These are phyloP conservation scores for Phialophora tarda DNA, from an alignment of 2,329 filamentous ascomycete genomes.

Conservation along the genomic window DNA sequence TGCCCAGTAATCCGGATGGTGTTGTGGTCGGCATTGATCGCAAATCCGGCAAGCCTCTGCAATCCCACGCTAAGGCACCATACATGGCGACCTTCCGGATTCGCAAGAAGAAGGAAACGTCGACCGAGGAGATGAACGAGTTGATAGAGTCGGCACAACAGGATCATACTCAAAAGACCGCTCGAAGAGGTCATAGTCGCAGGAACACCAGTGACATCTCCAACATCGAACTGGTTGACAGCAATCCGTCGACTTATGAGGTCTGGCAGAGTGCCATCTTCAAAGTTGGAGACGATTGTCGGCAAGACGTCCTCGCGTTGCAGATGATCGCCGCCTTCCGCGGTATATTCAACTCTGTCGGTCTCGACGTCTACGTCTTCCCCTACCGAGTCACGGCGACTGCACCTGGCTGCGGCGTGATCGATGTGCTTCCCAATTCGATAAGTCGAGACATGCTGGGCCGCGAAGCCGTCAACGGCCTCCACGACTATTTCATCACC, in stretches of 20 bases:
- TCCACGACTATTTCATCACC: slow-evolving; percentile 97
- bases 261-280: slow-evolving; percentile 99
- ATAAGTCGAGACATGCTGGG: slow-evolving; percentile 99
- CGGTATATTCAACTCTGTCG: slow-evolving; percentile 93
- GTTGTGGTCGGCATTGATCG: slow-evolving; percentile 97
- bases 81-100: slow-evolving; percentile 99
- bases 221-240: slow-evolving; percentile 26
- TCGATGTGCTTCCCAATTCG: slow-evolving; percentile 96
- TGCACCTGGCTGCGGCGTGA: slow-evolving; percentile 94
- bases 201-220: slow-evolving; percentile 37
- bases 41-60: slow-evolving; percentile 94
- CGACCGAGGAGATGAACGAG: slow-evolving; percentile 58
- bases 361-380: slow-evolving; percentile 94
- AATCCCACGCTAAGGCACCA: slow-evolving; percentile 96
- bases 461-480: slow-evolving; percentile 93
- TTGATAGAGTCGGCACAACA: slow-evolving; percentile 56
- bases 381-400: slow-evolving; percentile 97
- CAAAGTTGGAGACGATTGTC: slow-evolving; percentile 98
- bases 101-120: slow-evolving; percentile 70
- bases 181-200: slow-evolving; percentile 34
- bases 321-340: slow-evolving; percentile 98
- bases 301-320: slow-evolving; percentile 92
- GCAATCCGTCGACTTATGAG: slow-evolving; percentile 67
- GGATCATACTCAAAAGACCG: slow-evolving; percentile 39
- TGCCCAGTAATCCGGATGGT: slow-evolving; percentile 95